Conservation (phyloP, 805 yeast genomes). For the Candida anglica region DNA sequence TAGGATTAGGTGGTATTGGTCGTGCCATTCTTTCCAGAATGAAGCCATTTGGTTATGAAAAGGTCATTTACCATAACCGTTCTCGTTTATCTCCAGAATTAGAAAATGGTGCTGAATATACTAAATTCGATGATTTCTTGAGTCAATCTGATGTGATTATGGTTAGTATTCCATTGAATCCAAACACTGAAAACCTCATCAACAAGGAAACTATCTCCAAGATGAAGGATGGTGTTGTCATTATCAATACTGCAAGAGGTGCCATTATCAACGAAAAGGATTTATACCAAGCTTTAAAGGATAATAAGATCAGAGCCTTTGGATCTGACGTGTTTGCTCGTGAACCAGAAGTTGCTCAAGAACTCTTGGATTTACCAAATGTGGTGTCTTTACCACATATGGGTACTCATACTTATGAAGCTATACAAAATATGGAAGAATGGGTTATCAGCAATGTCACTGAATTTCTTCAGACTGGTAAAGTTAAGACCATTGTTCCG, state of each 20-base stretch:
- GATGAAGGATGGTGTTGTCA: slow-evolving; percentile 76
- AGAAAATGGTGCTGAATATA: slow-evolving; percentile 70
- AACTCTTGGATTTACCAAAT: slow-evolving; percentile 57
- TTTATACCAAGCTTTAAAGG: slow-evolving; percentile 50
- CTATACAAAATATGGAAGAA: slow-evolving; percentile 77
- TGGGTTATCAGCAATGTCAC: slow-evolving; percentile 67
- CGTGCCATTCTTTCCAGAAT: slow-evolving; percentile 71
- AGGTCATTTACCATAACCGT: slow-evolving; percentile 72
- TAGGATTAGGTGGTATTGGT: slow-evolving; percentile 91
- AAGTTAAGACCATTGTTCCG: slow-evolving; percentile 74
- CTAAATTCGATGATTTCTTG: slow-evolving; percentile 64
- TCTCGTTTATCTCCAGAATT: slow-evolving; percentile 52
- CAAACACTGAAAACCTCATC: slow-evolving; percentile 65
- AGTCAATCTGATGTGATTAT: slow-evolving; percentile 64
- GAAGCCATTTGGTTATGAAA: slow-evolving; percentile 71
- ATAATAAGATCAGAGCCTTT: slow-evolving; percentile 62
- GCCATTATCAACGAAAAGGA: slow-evolving; percentile 70
- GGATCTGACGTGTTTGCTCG: slow-evolving; percentile 75
- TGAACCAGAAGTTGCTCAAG: slow-evolving; percentile 70
- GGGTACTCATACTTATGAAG: slow-evolving; percentile 79
- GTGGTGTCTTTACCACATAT: slow-evolving; percentile 82
- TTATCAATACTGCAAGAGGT: slow-evolving; percentile 87
- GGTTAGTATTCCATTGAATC: slow-evolving; percentile 73
- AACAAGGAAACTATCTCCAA: slow-evolving; percentile 54
- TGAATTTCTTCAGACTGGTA: slow-evolving; percentile 57